Base-by-base conservation (phyloP, 805 yeast species). In the Jamesozyma hellenica region DNA sequence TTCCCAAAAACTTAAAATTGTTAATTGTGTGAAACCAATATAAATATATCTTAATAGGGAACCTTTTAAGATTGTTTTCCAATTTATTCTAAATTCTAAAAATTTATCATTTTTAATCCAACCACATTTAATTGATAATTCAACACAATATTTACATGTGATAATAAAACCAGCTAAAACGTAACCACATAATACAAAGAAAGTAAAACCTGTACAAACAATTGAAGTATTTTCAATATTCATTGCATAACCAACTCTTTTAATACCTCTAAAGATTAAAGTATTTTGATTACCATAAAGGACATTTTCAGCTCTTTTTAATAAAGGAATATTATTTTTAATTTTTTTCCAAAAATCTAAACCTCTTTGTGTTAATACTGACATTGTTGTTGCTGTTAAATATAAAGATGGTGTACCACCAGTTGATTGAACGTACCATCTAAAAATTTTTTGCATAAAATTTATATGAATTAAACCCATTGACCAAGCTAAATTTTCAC, bases 401-500 rank as follows among this genome's bases (percentile, higher is more conserved):
- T 78, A 78, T 30, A 81, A 68, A 4, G 82, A 64, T 28, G 97
- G 95, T 2, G 72, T 63, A 34, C 97, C 97, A 36, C 97, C 96
- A 1, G 96, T 87, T 21, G 92, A 65, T 56, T 82, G 87, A 32
- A 83, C 77, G 52, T 80, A 83, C 94, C 94, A 83, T 52, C 90
- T 68, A 61, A 83, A 81, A 44, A 82, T 79, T 45, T 74, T 67
- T 61, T 88, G 95, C 95, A 88, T 84, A 57, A 87, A 88, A 4
- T 56, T 55, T 32, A 82, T 74, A 58, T 81, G 69, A 51, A 88
- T 85, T 44, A 88, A 68, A 6, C 96, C 96, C 84, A 88, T 84
- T 3, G 95, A 83, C 96, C 96, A 88, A 28, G 88, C 88, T 53
- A 88, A 68, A 57, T 88, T 87, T 60, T 85, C 94, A 8, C 88